phyloP scores from a whole-genome alignment of 2,329 filamentous ascomycete genomes.

The Fusarium illudens region DNA sequence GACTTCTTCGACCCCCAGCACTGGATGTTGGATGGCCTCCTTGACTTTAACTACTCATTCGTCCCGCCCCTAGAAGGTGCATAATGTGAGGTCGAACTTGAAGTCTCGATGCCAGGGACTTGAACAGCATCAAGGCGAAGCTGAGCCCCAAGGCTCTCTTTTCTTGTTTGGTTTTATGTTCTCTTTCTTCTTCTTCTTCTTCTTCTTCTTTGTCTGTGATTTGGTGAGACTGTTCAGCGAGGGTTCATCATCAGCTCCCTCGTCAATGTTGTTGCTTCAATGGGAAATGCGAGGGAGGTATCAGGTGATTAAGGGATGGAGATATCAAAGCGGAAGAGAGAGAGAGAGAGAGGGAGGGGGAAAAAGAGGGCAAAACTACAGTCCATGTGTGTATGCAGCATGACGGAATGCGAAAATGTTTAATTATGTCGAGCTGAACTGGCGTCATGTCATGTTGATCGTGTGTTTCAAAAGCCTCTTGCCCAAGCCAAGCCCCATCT shows the following conservation, averaged over 20 bases:
- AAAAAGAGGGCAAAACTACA: background rate
- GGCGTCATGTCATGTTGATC: conserved; percentile 2
- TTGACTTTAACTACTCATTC: conserved; percentile 80
- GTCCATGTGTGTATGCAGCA: conserved; percentile 29
- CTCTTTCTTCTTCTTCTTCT: background rate
- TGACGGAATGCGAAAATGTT: conserved; percentile 34
- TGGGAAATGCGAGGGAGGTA: background rate
- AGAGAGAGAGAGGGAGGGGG: background rate
- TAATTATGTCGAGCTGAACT: conserved; percentile 23
- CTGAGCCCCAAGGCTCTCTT: background rate
- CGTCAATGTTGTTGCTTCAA: background rate
- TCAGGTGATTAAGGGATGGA: background rate
- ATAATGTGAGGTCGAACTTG: conserved; percentile 40
- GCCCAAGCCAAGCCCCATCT: background rate
- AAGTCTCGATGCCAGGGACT: background rate
- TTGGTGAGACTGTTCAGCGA: conserved; percentile 21
- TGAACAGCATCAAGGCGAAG: conserved; percentile 4
- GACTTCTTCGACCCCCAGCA: conserved; percentile 93
- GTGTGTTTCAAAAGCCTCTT: background rate
- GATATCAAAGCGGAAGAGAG: background rate
- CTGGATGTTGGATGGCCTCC: conserved; percentile 89
- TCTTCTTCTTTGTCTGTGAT: conserved; percentile 23
- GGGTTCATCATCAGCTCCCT: background rate
- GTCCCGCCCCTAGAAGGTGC: conserved; percentile 63
- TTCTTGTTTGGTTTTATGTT: conserved; percentile 10